These are phyloP conservation scores for Juncus inflexus DNA, from an alignment of 176 grass and related monocot species.

Conservation along the genomic window DNA sequence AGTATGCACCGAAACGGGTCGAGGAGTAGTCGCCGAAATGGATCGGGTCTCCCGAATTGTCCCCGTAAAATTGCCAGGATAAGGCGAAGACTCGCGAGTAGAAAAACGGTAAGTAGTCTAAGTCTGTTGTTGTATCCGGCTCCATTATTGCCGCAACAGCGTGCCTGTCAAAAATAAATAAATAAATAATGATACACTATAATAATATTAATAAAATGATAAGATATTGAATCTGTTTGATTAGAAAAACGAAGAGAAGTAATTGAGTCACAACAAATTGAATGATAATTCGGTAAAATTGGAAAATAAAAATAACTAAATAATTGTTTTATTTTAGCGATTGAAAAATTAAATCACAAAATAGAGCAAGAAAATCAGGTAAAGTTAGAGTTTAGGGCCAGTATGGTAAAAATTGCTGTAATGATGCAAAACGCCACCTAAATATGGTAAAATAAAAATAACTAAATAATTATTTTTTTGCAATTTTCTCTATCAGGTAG, in stretches of 20 bases:
- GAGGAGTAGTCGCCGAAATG: conserved; percentile 66
- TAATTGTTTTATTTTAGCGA: too few relatives aligned
- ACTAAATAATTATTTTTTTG: too few relatives aligned
- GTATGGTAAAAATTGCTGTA: too few relatives aligned
- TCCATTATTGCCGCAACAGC: conserved; percentile 78
- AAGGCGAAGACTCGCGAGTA: conserved; percentile 93
- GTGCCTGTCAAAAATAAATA: conserved; percentile 35
- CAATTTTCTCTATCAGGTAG: too few relatives aligned
- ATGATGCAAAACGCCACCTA: too few relatives aligned
- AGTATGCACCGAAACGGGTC: conserved; percentile 72
- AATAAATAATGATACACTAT: not conserved
- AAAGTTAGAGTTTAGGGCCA: too few relatives aligned
- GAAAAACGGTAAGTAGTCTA: conserved; percentile 90
- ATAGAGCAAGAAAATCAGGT: too few relatives aligned
- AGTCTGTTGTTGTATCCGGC: conserved; percentile 47
- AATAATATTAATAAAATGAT: conserved; percentile 2
- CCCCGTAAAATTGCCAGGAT: conserved; percentile 94
- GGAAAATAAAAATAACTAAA: too few relatives aligned
- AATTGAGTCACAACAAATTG: too few relatives aligned
- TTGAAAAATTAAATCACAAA: too few relatives aligned
- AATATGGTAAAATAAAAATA: too few relatives aligned
- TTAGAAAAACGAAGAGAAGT: not conserved
- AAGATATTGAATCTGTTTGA: not conserved
- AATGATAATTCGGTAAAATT: too few relatives aligned
- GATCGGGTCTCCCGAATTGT: conserved; percentile 68